Percentiles rank a stretch among this genome's conserved stretches.
phyloP scores from a whole-genome alignment of 1,284 basidiomycete species.

The Heimioporus punctisporus region DNA sequence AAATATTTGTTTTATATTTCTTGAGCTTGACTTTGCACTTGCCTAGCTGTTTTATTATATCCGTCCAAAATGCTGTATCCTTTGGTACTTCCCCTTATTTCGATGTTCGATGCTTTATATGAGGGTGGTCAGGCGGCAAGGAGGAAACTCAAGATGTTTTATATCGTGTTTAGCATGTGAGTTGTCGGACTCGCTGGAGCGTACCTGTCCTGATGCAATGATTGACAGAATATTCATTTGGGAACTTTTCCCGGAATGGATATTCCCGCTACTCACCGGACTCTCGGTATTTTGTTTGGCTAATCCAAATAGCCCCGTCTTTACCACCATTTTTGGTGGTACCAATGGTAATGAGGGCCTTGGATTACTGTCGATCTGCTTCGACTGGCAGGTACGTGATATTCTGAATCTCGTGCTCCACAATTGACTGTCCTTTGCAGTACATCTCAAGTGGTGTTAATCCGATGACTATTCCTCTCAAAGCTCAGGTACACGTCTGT shows the following conservation, averaged over 20 bases:
- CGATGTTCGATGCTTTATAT: constrained; percentile 57
- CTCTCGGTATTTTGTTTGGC: constrained; percentile 62
- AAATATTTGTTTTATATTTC: neutral
- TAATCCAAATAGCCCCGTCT: constrained; percentile 45
- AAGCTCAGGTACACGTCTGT: constrained; percentile 36
- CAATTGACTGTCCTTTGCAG: constrained; percentile 21
- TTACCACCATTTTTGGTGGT: constrained; percentile 61
- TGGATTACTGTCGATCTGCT: constrained; percentile 49
- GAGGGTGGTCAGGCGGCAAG: constrained; percentile 32
- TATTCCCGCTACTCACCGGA: constrained; percentile 48
- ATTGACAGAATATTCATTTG: constrained; percentile 52
- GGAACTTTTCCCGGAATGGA: constrained; percentile 55
- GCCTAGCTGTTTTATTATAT: constrained; percentile 51
- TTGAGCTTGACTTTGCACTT: constrained; percentile 9
- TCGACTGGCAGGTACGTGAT: constrained; percentile 52
- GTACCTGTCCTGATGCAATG: neutral
- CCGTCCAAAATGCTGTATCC: constrained; percentile 70
- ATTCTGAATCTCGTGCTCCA: neutral
- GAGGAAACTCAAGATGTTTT: constrained; percentile 52
- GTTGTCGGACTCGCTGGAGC: constrained; percentile 14
- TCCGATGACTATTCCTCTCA: constrained; percentile 48
- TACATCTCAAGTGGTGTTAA: constrained; percentile 48
- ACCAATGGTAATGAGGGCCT: constrained; percentile 61
- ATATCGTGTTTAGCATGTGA: constrained; percentile 46
- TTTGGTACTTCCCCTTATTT: constrained; percentile 52